These are phyloP conservation scores for Fusarium continuum DNA, from an alignment of 2,329 filamentous ascomycete genomes.

Conservation along the genomic window DNA sequence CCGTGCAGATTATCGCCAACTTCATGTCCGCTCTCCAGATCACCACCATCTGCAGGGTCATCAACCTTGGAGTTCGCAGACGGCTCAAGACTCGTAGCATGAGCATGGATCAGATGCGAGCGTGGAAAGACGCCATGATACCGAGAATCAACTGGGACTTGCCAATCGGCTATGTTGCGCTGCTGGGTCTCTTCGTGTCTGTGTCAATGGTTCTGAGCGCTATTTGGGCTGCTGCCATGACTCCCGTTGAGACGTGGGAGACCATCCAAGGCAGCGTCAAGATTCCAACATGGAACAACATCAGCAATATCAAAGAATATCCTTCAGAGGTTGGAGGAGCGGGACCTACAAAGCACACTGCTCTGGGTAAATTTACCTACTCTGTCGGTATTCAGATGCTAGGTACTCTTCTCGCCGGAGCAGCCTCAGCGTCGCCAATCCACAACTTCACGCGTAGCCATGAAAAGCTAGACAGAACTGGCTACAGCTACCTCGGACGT, in stretches of 20 bases:
- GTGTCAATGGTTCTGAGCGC: constrained; percentile 21
- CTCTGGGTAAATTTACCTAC: constrained; percentile 39
- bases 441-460: constrained; percentile 30
- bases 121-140: constrained; percentile 19
- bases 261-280: constrained; percentile 25
- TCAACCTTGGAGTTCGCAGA: constrained; percentile 14
- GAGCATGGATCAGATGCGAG: constrained; percentile 11
- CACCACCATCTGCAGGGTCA: neutral
- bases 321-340: constrained; percentile 28
- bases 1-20: constrained; percentile 10
- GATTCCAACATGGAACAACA: constrained; percentile 33
- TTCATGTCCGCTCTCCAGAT: constrained; percentile 2
- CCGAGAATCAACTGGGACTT: constrained; percentile 20
- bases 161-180: neutral
- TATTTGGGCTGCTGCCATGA: constrained; percentile 39
- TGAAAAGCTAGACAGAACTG: constrained; percentile 41
- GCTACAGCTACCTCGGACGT: constrained; percentile 41
- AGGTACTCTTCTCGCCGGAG: constrained; percentile 32
- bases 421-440: constrained; percentile 34
- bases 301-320: constrained; percentile 36
- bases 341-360: constrained; percentile 29
- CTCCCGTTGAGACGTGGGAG: constrained; percentile 27
- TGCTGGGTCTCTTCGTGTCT: constrained; percentile 1
- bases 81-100: constrained; percentile 17
- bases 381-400: constrained; percentile 39